Conservation (phyloP, 805 yeast genomes). For the Grigorovia humatica region DNA sequence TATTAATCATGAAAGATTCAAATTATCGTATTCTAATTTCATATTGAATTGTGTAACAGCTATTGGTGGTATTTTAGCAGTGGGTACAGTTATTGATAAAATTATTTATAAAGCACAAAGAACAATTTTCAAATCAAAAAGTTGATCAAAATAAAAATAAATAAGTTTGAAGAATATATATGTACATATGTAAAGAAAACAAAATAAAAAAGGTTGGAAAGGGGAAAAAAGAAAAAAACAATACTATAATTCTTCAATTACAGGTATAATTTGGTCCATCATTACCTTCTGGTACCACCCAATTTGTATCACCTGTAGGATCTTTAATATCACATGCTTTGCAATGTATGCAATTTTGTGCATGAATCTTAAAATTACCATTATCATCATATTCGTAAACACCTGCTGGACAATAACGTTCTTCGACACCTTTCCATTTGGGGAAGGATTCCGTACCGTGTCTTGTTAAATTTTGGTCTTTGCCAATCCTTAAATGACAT, state of each 20-base stretch:
- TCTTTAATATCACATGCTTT: slow-evolving; percentile 97
- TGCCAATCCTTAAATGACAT: slow-evolving; percentile 63
- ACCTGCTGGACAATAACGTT: slow-evolving; percentile 95
- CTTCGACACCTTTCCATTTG: slow-evolving; percentile 76
- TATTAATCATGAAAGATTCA: slow-evolving; percentile 62
- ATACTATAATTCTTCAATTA: slow-evolving; percentile 1
- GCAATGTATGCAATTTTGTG: slow-evolving; percentile 97
- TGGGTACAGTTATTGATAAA: slow-evolving; percentile 81
- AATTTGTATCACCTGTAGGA: slow-evolving; percentile 85
- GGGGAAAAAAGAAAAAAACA: not conserved
- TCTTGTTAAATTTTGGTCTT: slow-evolving; percentile 48
- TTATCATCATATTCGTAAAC: slow-evolving; percentile 86
- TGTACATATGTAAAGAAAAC: not conserved
- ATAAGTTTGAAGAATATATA: not conserved
- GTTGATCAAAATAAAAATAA: not conserved
- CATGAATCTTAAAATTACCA: slow-evolving; percentile 79
- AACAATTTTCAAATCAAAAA: slow-evolving; percentile 35
- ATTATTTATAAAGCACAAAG: slow-evolving; percentile 85
- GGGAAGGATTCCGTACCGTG: slow-evolving; percentile 68
- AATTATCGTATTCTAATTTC: slow-evolving; percentile 73
- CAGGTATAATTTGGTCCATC: slow-evolving; percentile 89
- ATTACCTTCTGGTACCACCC: slow-evolving; percentile 99
- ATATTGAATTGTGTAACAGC: slow-evolving; percentile 76
- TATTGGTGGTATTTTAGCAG: slow-evolving; percentile 90
- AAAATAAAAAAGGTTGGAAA: not conserved